Base-by-base conservation (phyloP, 1,284 basidiomycete species). In the Heterobasidion parviporum region DNA sequence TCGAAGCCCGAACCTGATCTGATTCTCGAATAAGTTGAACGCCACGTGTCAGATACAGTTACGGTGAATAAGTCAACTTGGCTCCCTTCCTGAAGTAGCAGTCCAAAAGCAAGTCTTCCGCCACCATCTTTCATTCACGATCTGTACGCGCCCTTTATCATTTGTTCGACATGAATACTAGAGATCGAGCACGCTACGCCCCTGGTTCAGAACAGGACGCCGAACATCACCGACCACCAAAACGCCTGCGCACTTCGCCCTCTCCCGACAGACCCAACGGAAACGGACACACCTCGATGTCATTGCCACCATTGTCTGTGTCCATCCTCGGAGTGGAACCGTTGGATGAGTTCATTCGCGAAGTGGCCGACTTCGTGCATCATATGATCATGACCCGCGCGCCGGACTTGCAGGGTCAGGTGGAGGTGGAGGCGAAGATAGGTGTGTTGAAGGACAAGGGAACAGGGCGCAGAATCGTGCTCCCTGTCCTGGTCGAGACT, bases 381-480 rank as follows among this genome's bases (percentile, higher is more conserved):
- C 82, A 83, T 63, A 82, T 78, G 72, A 82, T 90, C 60, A 66
- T 68, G 57, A 81, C 73, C 12, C 76, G 77, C 18, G 77, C 81
- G 2, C 61, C 64, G 34, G 76, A 82, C 59, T 61, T 74, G 53
- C 57, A 56, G 1, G 71, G 76, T 7, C 60, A 71, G 34, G 75
- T 87, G 6, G 83, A 97, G 77, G 90, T 98, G 18, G 96, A 98
- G 73, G 94, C 94, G 15, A 98, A 98, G 75, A 78, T 99, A 51
- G 96, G 96, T 1, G 68, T 91, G 12, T 68, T 98, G 65, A 79
- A 81, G 58, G 85, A 94, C 54, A 76, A 77, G 54, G 63, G 61
- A 32, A 72, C 75, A 12, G 81, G 82, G 15, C 73, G 79, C 62
- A 76, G 92, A 57, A 68, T 92, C 56, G 66, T 68, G 53, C 69